These are phyloP conservation scores for Magnaporthales sp. DNA, from an alignment of 2,329 filamentous ascomycete species.

Conservation along the genomic window DNA sequence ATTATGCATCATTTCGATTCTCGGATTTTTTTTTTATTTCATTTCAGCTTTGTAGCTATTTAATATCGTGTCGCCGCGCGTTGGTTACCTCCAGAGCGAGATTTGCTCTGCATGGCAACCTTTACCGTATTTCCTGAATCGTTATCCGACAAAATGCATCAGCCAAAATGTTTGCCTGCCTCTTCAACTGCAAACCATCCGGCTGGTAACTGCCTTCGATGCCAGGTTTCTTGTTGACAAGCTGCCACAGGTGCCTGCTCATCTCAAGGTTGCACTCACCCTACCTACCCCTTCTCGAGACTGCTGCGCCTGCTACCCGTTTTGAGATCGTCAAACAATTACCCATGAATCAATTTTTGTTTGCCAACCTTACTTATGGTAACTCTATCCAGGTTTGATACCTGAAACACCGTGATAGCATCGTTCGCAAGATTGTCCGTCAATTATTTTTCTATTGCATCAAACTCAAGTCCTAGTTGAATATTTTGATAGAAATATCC, in stretches of 20 bases:
- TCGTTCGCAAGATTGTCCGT: background rate
- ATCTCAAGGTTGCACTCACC: background rate
- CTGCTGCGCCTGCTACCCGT: background rate
- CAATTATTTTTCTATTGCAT: background rate
- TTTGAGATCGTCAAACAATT: background rate
- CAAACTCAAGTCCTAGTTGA: background rate
- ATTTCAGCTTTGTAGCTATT: background rate
- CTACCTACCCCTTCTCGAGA: background rate
- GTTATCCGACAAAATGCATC: background rate
- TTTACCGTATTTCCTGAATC: background rate
- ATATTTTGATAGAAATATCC: background rate
- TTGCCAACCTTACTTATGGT: too few species aligned
- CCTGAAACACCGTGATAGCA: background rate
- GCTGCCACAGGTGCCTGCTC: background rate
- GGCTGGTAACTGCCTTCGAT: background rate
- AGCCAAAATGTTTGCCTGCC: background rate
- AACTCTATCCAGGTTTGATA: background rate
- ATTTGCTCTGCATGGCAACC: background rate
- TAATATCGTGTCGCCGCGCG: background rate
- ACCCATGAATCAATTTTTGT: background rate
- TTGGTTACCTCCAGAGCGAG: background rate
- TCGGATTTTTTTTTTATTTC: background rate
- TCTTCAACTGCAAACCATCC: background rate
- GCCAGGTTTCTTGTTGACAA: background rate
- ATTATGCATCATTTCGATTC: background rate